Evolutionary conservation across 768 basidiomycete species (phyloP), one percentile per base, ranked within the genome.

Genomic region (Leccinellum rugosiceps): DNA sequence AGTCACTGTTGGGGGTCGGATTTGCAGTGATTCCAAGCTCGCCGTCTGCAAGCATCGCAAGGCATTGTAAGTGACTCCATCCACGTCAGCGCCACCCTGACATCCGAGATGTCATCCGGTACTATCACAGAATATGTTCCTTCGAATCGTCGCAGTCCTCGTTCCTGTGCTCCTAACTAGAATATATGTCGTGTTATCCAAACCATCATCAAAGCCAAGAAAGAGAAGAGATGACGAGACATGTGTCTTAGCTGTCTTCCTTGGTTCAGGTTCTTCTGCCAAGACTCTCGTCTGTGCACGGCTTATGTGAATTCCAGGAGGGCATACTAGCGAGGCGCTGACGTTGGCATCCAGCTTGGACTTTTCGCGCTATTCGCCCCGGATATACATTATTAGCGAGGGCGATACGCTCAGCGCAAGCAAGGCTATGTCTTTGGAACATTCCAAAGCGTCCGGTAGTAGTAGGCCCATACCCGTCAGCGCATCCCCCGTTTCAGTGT

Each of bases 271-370:
- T 90, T 66, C 67, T 78, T 72, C 53, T 30, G 50, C 52, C 19
- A 53, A 46, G 28, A 47, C 47, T 58, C 57, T 52, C 31, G 26
- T 25, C 49, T 11, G 34, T 21, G 25, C 26, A 55, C 45, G 59
- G 43, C 55, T 61, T 53, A 61, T 58, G 53, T 53, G 48, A 35
- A 57, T 50, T 30, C 32, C 68, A 98, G 96, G 97, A 46, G 97
- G 97, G 0, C 97, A 99, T 74, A 97, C 94, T 15, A 85, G 82
- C 59, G 97, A 99, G 77, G 89, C 87, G 44, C 72, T 96, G 60
- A 77, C 80, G 32, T 78, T 98, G 26, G 55, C 90, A 26, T 87
- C 87, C 3, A 75, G 85, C 13, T 72, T 99, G 25, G 85, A 94
- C 68, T 87, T 88, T 58, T 66, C 75, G 13, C 83, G 89, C 44